phyloP scores from a whole-genome alignment of 441 rosid species.

The Syzygium syzygioides region DNA sequence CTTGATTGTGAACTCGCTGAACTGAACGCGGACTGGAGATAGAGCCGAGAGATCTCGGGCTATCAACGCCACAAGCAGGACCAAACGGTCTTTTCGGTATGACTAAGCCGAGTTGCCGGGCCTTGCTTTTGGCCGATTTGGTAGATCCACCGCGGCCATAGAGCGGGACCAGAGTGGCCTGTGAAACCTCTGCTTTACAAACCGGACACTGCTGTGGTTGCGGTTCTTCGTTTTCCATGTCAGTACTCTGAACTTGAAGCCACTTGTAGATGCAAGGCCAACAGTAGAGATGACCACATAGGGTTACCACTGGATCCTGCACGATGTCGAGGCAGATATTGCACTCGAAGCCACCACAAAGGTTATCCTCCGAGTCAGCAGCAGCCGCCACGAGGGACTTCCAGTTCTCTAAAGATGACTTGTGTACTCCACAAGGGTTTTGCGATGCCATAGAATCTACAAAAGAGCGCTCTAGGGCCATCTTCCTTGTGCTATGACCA shows the following conservation, averaged over 20 bases:
- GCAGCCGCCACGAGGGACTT: background rate
- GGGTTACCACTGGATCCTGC: constrained; percentile 83
- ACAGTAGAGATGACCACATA: constrained; percentile 92
- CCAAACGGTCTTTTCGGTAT: constrained; percentile 61
- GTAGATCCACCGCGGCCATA: constrained; percentile 54
- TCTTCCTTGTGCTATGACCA: background rate
- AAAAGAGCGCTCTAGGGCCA: background rate
- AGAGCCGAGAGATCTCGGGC: constrained; percentile 22
- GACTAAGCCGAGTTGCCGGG: constrained; percentile 37
- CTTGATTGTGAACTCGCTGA: constrained; percentile 13
- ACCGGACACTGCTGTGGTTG: constrained; percentile 74
- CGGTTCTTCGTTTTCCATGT: constrained; percentile 15
- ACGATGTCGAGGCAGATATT: constrained; percentile 86
- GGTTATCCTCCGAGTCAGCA: background rate
- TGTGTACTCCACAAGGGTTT: background rate
- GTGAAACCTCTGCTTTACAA: constrained; percentile 78
- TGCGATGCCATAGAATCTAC: background rate
- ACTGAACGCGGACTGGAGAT: constrained; percentile 3
- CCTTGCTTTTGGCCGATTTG: constrained; percentile 24
- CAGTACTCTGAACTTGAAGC: constrained; percentile 3
- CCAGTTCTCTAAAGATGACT: background rate
- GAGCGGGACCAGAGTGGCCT: constrained; percentile 62
- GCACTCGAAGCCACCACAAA: constrained; percentile 36
- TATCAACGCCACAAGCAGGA: constrained; percentile 24
- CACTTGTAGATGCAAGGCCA: constrained; percentile 72